Evolutionary conservation across 768 basidiomycete species (phyloP), one percentile per base, ranked within the genome.

Genomic region (Tricholoma matsutake): DNA sequence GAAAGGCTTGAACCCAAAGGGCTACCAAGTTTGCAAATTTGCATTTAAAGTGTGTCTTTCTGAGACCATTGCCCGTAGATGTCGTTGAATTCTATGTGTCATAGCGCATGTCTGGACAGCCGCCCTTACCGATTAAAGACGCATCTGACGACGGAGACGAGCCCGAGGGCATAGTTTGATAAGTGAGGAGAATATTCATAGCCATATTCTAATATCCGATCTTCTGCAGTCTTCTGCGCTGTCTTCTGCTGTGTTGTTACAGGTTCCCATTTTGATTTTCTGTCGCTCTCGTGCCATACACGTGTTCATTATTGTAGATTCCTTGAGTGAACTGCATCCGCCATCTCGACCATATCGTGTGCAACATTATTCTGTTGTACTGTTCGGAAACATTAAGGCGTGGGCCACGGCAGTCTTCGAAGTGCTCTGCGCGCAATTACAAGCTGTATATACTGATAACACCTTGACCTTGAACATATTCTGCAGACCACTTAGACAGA

Each of bases 11-110:
- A 88, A 88, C 65, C 71, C 79, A 0, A 78, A 85, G 39, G 90
- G 91, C 1, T 88, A 83, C 69, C 76, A 86, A 35, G 92, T 97
- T 25, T 96, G 94, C 77, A 91, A 93, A 71, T 95, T 83, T 67
- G 85, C 87, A 0, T 91, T 97, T 71, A 86, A 89, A 76, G 92
- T 92, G 56, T 61, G 80, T 67, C 1, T 20, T 37, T 14, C 11
- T 56, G 28, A 25, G 22, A 13, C 2, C 7, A 6, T 14, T 56
- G 20, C 34, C 32, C 11, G 6, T 56, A 25, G 7, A 5, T 9
- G 25, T n/a, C 22, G 20, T 25, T 56, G 3, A 39, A 25, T 14
- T 37, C 13, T 18, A n/a, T n/a, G 35, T 52, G 22, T 35, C 34
- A 13, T 60, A 87, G 87, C 82, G 87, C 35, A 66, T 89, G 20